Evolutionary conservation across 345 rosid genomes (phyloP).

Genomic region (Ceriops decandra): DNA sequence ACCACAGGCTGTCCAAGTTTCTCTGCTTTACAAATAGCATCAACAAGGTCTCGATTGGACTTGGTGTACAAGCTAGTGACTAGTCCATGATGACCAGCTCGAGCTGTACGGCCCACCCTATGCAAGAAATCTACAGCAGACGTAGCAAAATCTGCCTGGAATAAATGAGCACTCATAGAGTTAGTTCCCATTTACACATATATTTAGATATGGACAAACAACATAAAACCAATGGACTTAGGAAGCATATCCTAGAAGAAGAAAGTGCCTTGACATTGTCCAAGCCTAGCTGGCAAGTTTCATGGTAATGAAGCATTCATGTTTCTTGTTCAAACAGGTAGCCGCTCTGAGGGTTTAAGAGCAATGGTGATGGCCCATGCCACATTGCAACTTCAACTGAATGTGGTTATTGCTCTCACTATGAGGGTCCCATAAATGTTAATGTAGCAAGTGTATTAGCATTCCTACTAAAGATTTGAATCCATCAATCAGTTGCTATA

Average conservation of each 20-base stretch:
- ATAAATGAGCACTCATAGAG: conserved; percentile 18
- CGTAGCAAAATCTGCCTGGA: conserved; percentile 95
- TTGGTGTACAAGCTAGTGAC: conserved; percentile 88
- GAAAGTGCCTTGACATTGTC: background rate
- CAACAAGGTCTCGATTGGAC: conserved; percentile 69
- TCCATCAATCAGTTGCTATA: background rate
- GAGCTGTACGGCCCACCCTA: conserved; percentile 92
- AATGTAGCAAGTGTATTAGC: background rate
- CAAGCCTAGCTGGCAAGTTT: background rate
- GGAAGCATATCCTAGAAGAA: conserved; percentile 2
- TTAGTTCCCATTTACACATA: conserved; percentile 2
- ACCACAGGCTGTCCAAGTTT: conserved; percentile 84
- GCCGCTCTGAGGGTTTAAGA: background rate
- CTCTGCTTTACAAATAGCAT: conserved; percentile 72
- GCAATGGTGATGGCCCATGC: background rate
- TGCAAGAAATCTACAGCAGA: conserved; percentile 94
- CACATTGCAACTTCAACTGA: background rate
- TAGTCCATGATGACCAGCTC: conserved; percentile 87
- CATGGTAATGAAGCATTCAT: background rate
- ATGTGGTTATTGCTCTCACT: background rate
- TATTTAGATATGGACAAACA: background rate
- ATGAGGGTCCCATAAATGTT: no score
- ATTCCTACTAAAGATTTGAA: background rate
- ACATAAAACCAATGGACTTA: background rate
- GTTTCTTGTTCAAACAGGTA: background rate